Base-by-base conservation (phyloP, 2,329 filamentous ascomycete genomes). In the Hypocrella siamensis region DNA sequence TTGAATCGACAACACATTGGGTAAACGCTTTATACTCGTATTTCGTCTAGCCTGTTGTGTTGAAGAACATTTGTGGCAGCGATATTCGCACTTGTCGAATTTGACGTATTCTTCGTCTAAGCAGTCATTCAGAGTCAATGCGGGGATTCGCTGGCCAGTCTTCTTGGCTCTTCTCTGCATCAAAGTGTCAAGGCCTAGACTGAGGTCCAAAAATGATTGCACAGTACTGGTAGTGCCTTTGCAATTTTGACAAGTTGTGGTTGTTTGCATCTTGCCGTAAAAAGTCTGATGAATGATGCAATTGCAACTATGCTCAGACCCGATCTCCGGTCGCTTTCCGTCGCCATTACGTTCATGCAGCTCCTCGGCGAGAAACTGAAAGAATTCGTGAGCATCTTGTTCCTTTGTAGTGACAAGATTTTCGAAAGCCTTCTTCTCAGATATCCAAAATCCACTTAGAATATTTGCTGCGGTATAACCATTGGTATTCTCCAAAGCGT, bases 381-480 rank as follows among this genome's bases (percentile, higher is more conserved):
- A 92, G 57, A 93, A 96, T 52, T 96, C 88, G 49, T 96, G 88
- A 1, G 88, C 88, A 49, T 96, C 88, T 58, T 96, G 88, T 55
- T 96, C 88, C 46, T 86, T 83, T 45, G 92, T 93, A 9, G 86
- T 90, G 2, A 88, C 83, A 16, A 86, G 65, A 38, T 79, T 75
- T 55, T 82, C 70, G 38, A 77, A 78, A 0, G 70, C 68, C 51
- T 68, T 73, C 58, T 70, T 75, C 52, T 83, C 80, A 4, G 79
- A 83, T 43, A 86, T 82, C 85, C 86, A 93, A 48, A 86, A 86
- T 9, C 80, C 83, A 35, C 85, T 76, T 28, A 96, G 67, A 48
- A 96, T 83, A 46, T 83, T 85, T 7, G 90, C 79, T 1, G 86
- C 84, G 2, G 85, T 88, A 45, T 92, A 93, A 1, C 85, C 85